Base-by-base conservation (phyloP, 768 basidiomycete species). In the Mycena metata region DNA sequence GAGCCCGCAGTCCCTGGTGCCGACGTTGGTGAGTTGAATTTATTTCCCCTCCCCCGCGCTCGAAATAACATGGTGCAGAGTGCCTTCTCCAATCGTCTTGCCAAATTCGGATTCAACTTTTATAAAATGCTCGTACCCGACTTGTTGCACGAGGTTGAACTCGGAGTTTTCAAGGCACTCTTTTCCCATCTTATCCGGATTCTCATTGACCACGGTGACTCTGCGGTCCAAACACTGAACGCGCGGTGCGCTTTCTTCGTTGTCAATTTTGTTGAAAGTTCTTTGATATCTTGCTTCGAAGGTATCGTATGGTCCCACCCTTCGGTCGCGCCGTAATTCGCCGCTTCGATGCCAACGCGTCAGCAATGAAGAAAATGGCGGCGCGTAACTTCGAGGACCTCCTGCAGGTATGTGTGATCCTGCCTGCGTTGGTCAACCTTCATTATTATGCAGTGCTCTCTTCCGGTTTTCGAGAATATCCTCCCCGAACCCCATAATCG, bases 391-490 rank as follows among this genome's bases (percentile, higher is more conserved):
- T 72, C 16, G 73, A 79, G 49, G 76, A 79, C 10, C 60, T 79
- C 0, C 66, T 80, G 0, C 74, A 77, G 69, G 80, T 72, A 2
- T 39, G 30, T 36, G 19, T 17, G n/a, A 36, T 15, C 15, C 26
- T 12, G 3, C 3, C 15, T n/a, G n/a, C n/a, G n/a, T n/a, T n/a
- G n/a, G n/a, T n/a, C n/a, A n/a, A n/a, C n/a, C n/a, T n/a, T n/a
- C n/a, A n/a, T n/a, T n/a, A n/a, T n/a, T n/a, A n/a, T n/a, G n/a
- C 16, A 82, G 82, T 81, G 80, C 62, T 65, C 78, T 0, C 76
- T 84, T 2, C 83, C 83, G 0, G 76, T 73, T 0, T 77, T 82
- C 13, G 78, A 83, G 19, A 81, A 77, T 10, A 73, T 84, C 0
- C 66, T 85, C 0, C 75, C 74, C 0, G 58, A 70, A 0, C 61